Base-by-base conservation (phyloP, 2,329 filamentous ascomycete genomes). In the Teratosphaeria nubilosa region DNA sequence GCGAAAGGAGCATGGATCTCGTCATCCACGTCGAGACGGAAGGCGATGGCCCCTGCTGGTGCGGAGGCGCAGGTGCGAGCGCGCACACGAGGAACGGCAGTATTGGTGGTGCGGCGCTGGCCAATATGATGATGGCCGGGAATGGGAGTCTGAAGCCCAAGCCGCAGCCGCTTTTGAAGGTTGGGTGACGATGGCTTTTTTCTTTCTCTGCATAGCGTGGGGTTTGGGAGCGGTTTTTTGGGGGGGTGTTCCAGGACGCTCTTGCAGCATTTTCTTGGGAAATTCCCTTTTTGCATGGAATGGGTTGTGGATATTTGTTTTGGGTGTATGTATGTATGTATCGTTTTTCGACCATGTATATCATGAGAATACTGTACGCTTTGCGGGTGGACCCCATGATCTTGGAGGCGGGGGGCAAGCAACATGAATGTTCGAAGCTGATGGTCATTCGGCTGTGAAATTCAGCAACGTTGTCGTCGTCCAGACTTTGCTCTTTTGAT, bases 11-110 rank as follows among this genome's bases (percentile, higher is more conserved):
- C 50, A 87, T 96, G 74, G 86, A 96, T 67, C 83, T 91, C 13
- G 85, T 95, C 27, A 82, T 96, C 5, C 92, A 96, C 73, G 88
- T 95, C 1, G 92, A 96, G 73, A 79, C 86, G 53, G 90, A 96
- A 45, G 41, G 41, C n/a, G 41, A 48, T 11, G 41, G 41, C 9
- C 41, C 41, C 16, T 48, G 41, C n/a, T 48, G 41, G 41, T 48
- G 41, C n/a, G 41, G 41, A 5, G 41, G 41, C n/a, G 41, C 41
- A 6, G 41, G 41, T 16, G 41, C 41, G 41, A 22, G 41, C 16
- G 41, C 41, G n/a, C 41, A 48, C n/a, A 9, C 22, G 41, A 20
- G 41, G 41, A 20, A 20, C 20, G 41, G 41, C 16, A 48, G 41
- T 48, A 48, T 48, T 11, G 41, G 41, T 9, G 41, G 41, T 5